Evolutionary conservation across 257 asterid genomes (phyloP).

Genomic region (Coffea canephora): DNA sequence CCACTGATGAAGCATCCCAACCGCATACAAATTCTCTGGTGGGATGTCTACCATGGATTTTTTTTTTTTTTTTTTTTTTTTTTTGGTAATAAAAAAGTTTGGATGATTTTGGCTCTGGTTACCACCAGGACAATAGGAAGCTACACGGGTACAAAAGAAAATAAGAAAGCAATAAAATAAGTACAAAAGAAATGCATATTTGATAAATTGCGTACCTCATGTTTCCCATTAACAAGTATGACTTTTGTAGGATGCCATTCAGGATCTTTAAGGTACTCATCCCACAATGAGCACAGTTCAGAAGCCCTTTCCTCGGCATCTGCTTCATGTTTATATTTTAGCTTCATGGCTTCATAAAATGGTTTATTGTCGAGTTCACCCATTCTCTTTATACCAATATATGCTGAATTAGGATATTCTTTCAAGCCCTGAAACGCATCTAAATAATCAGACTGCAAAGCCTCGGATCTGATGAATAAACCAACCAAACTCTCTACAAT

Average conservation of each 20-base stretch:
- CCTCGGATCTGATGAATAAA: background rate
- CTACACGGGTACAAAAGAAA: no score
- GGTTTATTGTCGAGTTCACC: conserved; percentile 86
- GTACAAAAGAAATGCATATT: background rate
- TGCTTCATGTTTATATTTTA: conserved; percentile 45
- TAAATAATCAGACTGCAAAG: background rate
- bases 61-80: no score
- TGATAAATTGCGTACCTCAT: conserved; percentile 45
- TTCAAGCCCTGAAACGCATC: conserved; percentile 49
- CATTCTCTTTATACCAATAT: conserved; percentile 76
- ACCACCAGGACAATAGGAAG: no score
- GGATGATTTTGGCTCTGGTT: no score
- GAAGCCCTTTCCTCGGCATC: conserved; percentile 82
- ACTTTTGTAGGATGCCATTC: conserved; percentile 90
- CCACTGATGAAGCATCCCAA: no score
- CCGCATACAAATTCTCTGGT: background rate
- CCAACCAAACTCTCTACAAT: background rate
- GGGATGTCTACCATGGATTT: background rate
- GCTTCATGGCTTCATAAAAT: conserved; percentile 66
- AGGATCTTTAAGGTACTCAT: conserved; percentile 91
- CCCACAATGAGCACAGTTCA: conserved; percentile 82
- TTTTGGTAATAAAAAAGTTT: no score
- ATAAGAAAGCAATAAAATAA: background rate
- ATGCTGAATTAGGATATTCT: conserved; percentile 43
- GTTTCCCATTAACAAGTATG: conserved; percentile 46